Evolutionary conservation across 78 protist species (phyloP), one percentile per base, ranked within the genome.

Genomic region (Speleostelium caveatum): DNA sequence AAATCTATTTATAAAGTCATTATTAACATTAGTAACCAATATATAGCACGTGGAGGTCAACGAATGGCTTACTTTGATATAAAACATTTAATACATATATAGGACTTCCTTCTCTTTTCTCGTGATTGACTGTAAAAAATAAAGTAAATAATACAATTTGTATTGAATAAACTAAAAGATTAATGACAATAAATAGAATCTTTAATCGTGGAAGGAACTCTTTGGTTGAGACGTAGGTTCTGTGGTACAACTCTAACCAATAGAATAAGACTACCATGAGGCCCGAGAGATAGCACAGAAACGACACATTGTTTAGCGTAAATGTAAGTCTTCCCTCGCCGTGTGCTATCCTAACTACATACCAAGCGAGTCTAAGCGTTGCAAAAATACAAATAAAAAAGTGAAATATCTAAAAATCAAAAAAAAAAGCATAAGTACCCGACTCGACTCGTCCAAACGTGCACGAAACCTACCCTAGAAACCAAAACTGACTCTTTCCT

Each of bases 301-400:
- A 83, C 69, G 91, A 83, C 10, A 59, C 10, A 69, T 67, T 83
- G 33, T 83, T 83, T 45, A 83, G 53, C 22, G 55, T 30, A 69
- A 83, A 83, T 2, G 91, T 83, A 19, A 83, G 58, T 30, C 79
- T 56, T 21, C 80, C 72, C 45, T 55, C 69, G 2, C 91, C 91
- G 24, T 45, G 45, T 19, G 33, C 65, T 10, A 67, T 53, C 10
- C 79, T 49, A 22, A 58, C 21, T 41, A 69, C 56, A 60, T 83
- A 83, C 91, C 91, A 83, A n/a, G 42, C 53, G 2, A 42, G 42
- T 67, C 91, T 83, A 42, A 42, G 33, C 12, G 61, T 16, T 78
- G 59, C 62, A 66, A 66, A 78, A 24, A 42, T 4, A 53, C 36
- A 78, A 8, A 78, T 63, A 66, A 63, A 78, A 17, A 66, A 28